These are phyloP conservation scores for Penicillium verhagenii DNA, from an alignment of 495 filamentous ascomycete genomes.

Conservation along the genomic window DNA sequence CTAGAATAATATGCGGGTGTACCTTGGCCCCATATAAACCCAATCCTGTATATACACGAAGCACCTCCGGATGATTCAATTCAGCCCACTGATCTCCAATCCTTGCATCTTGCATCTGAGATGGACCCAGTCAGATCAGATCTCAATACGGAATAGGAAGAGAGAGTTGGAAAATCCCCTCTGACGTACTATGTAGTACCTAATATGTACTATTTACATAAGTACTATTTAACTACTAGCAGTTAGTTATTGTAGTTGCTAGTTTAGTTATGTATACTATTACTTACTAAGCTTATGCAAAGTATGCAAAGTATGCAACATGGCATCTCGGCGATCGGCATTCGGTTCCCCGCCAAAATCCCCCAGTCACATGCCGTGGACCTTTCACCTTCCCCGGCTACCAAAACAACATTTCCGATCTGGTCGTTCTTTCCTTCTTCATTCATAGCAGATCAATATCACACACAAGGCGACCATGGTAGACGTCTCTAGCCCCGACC, in stretches of 20 bases:
- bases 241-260: too few species aligned
- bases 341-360: constrained; percentile 28
- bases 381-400: not conserved
- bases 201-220: too few species aligned
- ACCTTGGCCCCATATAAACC: not conserved
- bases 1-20: not conserved
- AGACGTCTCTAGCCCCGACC: not conserved
- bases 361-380: constrained; percentile 23
- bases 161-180: not conserved
- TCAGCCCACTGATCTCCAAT: too few species aligned
- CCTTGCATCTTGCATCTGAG: too few species aligned
- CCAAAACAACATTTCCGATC: not conserved
- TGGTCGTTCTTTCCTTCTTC: not conserved
- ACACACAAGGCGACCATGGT: not conserved
- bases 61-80: not conserved
- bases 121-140: not conserved
- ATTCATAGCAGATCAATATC: not conserved
- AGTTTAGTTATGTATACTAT: too few species aligned
- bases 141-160: not conserved
- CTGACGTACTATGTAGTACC: not conserved
- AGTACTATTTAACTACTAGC: too few species aligned
- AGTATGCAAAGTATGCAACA: not conserved
- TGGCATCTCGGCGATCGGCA: constrained; percentile 27
- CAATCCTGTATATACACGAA: not conserved
- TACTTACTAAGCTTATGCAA: too few species aligned